phyloP scores from a whole-genome alignment of 2,329 filamentous ascomycete species.

The Ascosphaera apis region DNA sequence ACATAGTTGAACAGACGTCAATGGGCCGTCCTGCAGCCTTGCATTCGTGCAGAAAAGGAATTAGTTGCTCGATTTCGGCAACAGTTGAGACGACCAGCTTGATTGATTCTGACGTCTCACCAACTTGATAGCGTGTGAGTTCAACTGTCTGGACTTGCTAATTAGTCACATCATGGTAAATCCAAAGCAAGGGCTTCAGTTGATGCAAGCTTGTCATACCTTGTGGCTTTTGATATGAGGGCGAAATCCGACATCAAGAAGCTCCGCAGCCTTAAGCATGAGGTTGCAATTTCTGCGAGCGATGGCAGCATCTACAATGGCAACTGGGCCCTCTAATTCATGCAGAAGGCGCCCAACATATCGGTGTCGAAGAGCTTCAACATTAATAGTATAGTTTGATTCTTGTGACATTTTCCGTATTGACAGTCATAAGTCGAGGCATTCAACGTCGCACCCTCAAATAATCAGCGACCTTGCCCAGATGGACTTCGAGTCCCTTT shows the following conservation, averaged over 20 bases:
- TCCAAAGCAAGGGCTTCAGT: not conserved
- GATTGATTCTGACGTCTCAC: slow-evolving; percentile 25
- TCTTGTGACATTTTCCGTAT: no score
- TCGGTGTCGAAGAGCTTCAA: no score
- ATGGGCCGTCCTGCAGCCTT: slow-evolving; percentile 30
- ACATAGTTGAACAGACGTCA: slow-evolving; percentile 20
- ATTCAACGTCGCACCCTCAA: no score
- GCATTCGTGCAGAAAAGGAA: slow-evolving; percentile 36
- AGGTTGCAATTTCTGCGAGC: slow-evolving; percentile 41
- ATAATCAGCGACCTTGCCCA: no score
- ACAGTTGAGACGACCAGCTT: slow-evolving; percentile 50
- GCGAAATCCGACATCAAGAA: slow-evolving; percentile 40
- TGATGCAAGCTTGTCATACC: slow-evolving; percentile 1
- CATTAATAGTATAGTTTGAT: no score
- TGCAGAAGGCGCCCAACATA: slow-evolving; percentile 37
- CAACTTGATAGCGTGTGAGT: slow-evolving; percentile 44
- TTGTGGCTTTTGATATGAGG: slow-evolving; percentile 70
- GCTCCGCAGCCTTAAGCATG: slow-evolving; percentile 43
- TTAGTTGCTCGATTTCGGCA: slow-evolving; percentile 43
- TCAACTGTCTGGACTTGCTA: slow-evolving; percentile 29
- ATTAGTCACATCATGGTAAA: not conserved
- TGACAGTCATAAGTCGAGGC: no score
- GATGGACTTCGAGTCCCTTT: no score
- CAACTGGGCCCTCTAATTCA: slow-evolving; percentile 39
- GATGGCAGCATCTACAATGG: slow-evolving; percentile 42